Evolutionary conservation across 2,329 filamentous ascomycete genomes (phyloP).

Genomic region (Apiospora phragmitis): DNA sequence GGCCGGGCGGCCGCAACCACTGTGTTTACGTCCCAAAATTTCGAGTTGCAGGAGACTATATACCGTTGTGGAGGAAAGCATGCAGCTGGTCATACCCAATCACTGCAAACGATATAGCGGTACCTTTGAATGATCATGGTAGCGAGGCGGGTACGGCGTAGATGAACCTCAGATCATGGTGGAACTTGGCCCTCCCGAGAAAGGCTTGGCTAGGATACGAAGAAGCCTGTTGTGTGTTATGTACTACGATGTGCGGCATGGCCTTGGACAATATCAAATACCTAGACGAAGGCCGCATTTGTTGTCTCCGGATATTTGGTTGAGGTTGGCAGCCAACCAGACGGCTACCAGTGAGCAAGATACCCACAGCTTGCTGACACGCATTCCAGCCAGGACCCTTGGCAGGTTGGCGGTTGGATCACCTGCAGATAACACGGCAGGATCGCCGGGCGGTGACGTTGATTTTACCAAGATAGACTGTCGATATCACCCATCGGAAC

Average conservation of each 20-base stretch:
- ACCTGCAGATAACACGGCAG: not conserved
- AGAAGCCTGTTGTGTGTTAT: not conserved
- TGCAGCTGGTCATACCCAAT: not conserved
- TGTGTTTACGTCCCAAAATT: not conserved
- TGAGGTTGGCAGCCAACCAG: not conserved
- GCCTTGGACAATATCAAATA: not conserved
- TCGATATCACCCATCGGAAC: not conserved
- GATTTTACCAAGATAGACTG: not conserved
- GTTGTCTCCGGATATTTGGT: not conserved
- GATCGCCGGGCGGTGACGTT: not conserved
- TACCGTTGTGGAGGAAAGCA: not conserved
- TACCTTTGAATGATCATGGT: not conserved
- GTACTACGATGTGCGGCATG: not conserved
- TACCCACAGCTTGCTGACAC: not conserved
- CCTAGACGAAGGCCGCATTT: not conserved
- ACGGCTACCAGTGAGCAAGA: not conserved
- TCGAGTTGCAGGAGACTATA: not conserved
- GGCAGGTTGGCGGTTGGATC: not conserved
- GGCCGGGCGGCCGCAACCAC: not conserved
- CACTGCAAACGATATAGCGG: not conserved
- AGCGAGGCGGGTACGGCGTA: not conserved
- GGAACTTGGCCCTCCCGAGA: not conserved
- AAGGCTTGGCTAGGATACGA: not conserved
- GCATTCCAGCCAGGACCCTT: not conserved
- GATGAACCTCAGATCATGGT: not conserved